Percentiles rank a stretch among this genome's conserved stretches.
These are phyloP conservation scores for Erysiphe pulchra DNA, from an alignment of 2,329 filamentous ascomycete genomes.

Conservation along the genomic window DNA sequence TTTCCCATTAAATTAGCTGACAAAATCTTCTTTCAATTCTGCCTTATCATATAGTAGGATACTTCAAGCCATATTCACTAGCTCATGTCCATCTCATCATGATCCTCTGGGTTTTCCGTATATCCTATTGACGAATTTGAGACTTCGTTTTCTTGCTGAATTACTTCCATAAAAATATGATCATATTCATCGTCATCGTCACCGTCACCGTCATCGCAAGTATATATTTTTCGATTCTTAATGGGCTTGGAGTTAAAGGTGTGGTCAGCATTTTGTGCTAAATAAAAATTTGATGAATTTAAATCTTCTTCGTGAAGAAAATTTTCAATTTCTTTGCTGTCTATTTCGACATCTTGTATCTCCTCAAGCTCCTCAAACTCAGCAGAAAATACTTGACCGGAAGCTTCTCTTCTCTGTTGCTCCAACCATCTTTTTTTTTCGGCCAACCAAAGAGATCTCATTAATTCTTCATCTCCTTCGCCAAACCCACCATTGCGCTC, in stretches of 20 bases:
- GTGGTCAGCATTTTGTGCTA: not conserved
- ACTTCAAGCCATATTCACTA: not conserved
- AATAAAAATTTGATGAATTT: not conserved
- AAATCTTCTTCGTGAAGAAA: not conserved
- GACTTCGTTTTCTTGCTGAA: not conserved
- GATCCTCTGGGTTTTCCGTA: not conserved
- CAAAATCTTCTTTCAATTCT: too few relatives aligned
- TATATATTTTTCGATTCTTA: too few relatives aligned
- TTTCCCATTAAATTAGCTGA: too few relatives aligned
- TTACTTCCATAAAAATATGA: slow-evolving; percentile 36
- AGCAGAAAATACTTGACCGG: slow-evolving; percentile 3
- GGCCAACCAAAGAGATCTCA: slow-evolving; percentile 16
- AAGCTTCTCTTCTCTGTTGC: slow-evolving; percentile 3
- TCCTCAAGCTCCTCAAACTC: slow-evolving; percentile 6
- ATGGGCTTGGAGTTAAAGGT: too few relatives aligned
- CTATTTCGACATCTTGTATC: not conserved
- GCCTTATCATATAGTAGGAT: too few relatives aligned
- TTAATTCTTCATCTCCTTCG: slow-evolving; percentile 29
- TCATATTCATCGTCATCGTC: slow-evolving; percentile 35
- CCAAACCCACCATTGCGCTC: slow-evolving; percentile 19
- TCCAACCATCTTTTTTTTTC: slow-evolving; percentile 13
- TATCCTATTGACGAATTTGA: not conserved
- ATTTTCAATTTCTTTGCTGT: not conserved
- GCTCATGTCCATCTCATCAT: not conserved
- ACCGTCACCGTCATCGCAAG: not conserved